Base-by-base conservation (phyloP, 2,329 filamentous ascomycete genomes). In the Paraphoma chrysanthemicola region DNA sequence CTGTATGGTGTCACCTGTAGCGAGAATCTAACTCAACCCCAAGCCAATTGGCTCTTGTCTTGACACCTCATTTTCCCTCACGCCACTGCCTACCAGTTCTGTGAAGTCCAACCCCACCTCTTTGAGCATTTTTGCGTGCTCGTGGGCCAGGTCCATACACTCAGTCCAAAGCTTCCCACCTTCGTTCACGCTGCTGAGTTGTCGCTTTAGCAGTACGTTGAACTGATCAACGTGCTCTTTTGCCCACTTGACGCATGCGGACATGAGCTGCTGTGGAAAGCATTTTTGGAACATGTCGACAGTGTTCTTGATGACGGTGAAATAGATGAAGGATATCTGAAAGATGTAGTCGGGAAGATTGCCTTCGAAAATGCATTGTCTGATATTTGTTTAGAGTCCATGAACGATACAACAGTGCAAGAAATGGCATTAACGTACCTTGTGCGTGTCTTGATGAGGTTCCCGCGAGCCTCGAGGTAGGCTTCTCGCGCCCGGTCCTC, bases 161-260 rank as follows among this genome's bases (percentile, higher is more conserved):
- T 91, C 86, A 51, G 85, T 85, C 91, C 92, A 97, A 1, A 91
- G 85, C 44, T 87, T 83, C 12, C 90, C 89, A n/a, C 85, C 88
- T 48, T 83, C 85, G 58, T 96, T 90, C 2, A 95, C 90, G 72
- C 91, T 93, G 78, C 92, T 96, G 59, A 99, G 81, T 78, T 98
- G 95, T 56, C 94, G 84, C 36, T 85, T 87, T 38, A 99, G 82
- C 48, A 95, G 88, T 44, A 83, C 84, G 69, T 97, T 98, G 81
- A 98, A 98, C 1, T 88, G 88, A 67, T 97, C 93, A 1, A 98
- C 88, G 73, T 96, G 89, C 67, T 95, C 90, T 77, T 97, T 98
- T n/a, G 93, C 93, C 95, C 95, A 99, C 73, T 94, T 96, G 68
- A 99, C 94, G 68, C 93, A 96, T 0, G 93, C 93, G 69, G 92